phyloP scores from a whole-genome alignment of 495 filamentous ascomycete species.

The Aspergillus olivimuriae region DNA sequence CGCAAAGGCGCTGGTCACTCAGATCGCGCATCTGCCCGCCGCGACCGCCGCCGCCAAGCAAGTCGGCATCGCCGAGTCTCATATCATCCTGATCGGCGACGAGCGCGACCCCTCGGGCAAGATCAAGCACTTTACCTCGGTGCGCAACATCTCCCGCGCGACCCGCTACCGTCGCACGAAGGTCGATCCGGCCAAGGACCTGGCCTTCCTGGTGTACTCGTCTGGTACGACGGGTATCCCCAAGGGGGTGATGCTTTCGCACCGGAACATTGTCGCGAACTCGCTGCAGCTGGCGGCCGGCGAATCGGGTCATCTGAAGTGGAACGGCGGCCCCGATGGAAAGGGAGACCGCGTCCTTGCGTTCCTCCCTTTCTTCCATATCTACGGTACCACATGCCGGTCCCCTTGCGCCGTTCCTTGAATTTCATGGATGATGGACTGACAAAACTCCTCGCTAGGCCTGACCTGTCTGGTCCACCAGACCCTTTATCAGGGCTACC shows the following conservation, averaged over 20 bases:
- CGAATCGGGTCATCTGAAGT: conserved; percentile 54
- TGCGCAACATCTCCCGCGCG: conserved; percentile 53
- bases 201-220: conserved; percentile 71
- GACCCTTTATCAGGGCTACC: conserved; percentile 59
- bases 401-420: not conserved
- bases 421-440: conserved; percentile 31
- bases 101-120: conserved; percentile 50
- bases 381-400: conserved; percentile 56
- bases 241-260: conserved; percentile 88
- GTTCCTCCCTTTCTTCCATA: conserved; percentile 91
- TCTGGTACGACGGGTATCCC: conserved; percentile 89
- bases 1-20: conserved; percentile 73
- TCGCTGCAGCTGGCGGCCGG: conserved; percentile 46
- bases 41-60: conserved; percentile 61
- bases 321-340: conserved; percentile 54
- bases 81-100: conserved; percentile 77
- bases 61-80: conserved; percentile 55
- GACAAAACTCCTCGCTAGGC: conserved; percentile 60
- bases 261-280: conserved; percentile 77
- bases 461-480: conserved; percentile 57
- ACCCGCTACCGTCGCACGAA: conserved; percentile 40
- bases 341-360: conserved; percentile 67
- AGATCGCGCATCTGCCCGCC: conserved; percentile 51
- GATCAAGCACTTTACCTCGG: conserved; percentile 71
- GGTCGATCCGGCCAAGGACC: conserved; percentile 39